Base-by-base conservation (phyloP, 306 rosid genomes). In the barrel medic (Medicago truncatula) region DNA sequence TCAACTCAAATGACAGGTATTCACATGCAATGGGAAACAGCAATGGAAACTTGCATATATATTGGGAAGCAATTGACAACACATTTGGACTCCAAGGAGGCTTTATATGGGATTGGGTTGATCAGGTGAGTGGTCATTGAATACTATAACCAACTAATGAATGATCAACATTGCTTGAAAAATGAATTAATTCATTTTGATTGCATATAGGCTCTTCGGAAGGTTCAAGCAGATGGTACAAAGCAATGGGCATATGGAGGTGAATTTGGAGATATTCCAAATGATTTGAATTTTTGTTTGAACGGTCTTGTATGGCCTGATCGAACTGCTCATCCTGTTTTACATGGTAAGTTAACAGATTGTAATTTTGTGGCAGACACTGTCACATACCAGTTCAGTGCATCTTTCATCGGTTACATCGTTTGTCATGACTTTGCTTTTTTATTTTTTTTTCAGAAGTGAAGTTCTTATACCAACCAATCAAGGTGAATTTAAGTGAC, bases 51-150 rank as follows among this genome's bases (percentile, higher is more conserved):
- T 65, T 95, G 53, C 95, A 90, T 76, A 59, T 78, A 85, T 95
- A 95, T 86, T 95, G 98, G 98, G 97, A 95, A 84, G 96, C 92
- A 72, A 92, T 95, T 78, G 98, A 95, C 77, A 80, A 47, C 89
- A 90, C 90, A 73, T 92, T 95, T 85, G 98, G 98, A 78, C 97
- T 95, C 58, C 98, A 95, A 85, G 98, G 98, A 54, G 98, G 98
- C 77, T 95, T 95, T 83, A 92, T 95, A 83, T 95, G 98, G 98
- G 98, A 95, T 5, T 95, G 98, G 98, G 98, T 89, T 82, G 97
- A 95, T 85, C 96, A 95, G 87, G 98, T 86, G 17, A 71, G 46
- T 61, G 14, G 73, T 74, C 74, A 40, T 38, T 57, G 28, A 49
- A 76, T 54, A 76, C 46, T 66, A 50, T 50, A 68, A 53, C 10